Percentiles rank a stretch among this genome's conserved stretches.
These are phyloP conservation scores for Bacidia gigantensis DNA, from an alignment of 495 filamentous ascomycete species.

Conservation along the genomic window DNA sequence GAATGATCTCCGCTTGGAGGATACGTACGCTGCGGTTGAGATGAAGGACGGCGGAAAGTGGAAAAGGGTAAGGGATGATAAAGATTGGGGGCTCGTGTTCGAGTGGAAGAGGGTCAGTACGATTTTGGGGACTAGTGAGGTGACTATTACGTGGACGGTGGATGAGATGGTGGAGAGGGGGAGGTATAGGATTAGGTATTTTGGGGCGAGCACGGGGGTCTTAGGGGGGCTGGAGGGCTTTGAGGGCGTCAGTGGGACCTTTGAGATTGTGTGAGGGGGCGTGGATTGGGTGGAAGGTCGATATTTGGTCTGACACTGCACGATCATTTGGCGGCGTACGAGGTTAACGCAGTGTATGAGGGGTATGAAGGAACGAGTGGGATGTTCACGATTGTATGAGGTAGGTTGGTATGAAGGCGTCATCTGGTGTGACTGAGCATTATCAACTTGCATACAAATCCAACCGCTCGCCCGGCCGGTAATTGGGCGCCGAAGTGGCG, in stretches of 20 bases:
- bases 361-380: too few species aligned
- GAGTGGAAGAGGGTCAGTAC: conserved; percentile 63
- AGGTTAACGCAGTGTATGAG: too few species aligned
- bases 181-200: conserved; percentile 71
- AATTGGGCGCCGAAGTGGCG: too few species aligned
- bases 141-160: conserved; percentile 67
- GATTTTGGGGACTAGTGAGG: conserved; percentile 65
- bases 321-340: too few species aligned
- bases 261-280: conserved; percentile 37
- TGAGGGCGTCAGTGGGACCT: conserved; percentile 57
- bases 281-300: too few species aligned
- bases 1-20: conserved; percentile 69
- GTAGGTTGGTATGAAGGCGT: too few species aligned
- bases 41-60: conserved; percentile 40
- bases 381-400: too few species aligned
- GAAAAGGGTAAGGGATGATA: conserved; percentile 55
- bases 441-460: too few species aligned
- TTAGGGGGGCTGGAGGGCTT: conserved; percentile 57
- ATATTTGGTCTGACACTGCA: too few species aligned
- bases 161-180: conserved; percentile 48
- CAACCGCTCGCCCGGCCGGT: too few species aligned
- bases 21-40: conserved; percentile 72
- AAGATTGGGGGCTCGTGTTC: conserved; percentile 70
- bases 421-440: too few species aligned
- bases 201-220: conserved; percentile 61